Conservation (phyloP, 177 flowering plant species). For the Vitis hybrid region DNA sequence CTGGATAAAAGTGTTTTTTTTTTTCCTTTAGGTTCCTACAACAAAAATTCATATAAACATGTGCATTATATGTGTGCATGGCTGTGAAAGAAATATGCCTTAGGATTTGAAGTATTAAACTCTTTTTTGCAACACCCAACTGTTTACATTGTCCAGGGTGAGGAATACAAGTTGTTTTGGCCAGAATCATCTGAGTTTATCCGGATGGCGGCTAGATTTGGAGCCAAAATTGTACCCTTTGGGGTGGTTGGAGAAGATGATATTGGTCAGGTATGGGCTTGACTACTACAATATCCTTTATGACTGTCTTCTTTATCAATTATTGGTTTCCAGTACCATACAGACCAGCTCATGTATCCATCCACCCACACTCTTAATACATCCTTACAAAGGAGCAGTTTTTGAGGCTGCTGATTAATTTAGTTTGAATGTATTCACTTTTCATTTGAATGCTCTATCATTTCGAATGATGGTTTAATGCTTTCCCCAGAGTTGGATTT, state of each 20-base stretch:
- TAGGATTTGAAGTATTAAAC: neutral
- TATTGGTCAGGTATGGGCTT: constrained; percentile 54
- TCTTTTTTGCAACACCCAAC: neutral
- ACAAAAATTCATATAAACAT: too few species aligned
- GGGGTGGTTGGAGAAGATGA: constrained; percentile 91
- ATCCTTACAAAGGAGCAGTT: too few species aligned
- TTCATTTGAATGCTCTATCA: too few species aligned
- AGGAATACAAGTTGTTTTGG: constrained; percentile 80
- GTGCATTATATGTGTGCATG: too few species aligned
- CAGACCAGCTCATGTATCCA: neutral
- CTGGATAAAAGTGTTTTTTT: neutral
- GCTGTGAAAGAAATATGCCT: neutral
- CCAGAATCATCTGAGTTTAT: constrained; percentile 79
- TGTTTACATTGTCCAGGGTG: constrained; percentile 54
- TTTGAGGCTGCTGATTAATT: too few species aligned
- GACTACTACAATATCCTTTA: neutral
- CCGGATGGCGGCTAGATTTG: constrained; percentile 85
- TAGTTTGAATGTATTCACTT: too few species aligned
- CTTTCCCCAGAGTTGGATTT: too few species aligned
- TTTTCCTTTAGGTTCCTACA: too few species aligned
- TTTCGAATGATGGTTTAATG: too few species aligned
- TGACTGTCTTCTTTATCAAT: neutral
- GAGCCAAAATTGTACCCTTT: constrained; percentile 84
- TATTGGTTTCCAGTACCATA: neutral
- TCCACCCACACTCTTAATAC: too few species aligned